A percentile compares a stretch with the other conserved stretches of the same genome.
These are phyloP conservation scores for Purshia tridentata DNA, from an alignment of 306 rosid genomes.

Conservation along the genomic window DNA sequence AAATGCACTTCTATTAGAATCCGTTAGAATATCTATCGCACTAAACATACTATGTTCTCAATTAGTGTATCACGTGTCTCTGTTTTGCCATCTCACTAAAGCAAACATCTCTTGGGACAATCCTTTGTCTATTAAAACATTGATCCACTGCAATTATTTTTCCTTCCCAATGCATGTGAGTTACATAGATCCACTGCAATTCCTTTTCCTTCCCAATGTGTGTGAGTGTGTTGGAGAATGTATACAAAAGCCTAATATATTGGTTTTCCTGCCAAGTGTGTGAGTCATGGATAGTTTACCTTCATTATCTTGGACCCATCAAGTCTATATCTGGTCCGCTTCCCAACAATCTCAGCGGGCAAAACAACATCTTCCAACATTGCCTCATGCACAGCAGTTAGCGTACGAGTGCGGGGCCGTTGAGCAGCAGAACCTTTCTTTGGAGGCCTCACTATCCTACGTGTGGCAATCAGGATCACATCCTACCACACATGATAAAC, in stretches of 20 bases:
- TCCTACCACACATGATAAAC: conserved; percentile 42
- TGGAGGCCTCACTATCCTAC: conserved; percentile 83
- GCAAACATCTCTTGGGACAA: too few relatives aligned
- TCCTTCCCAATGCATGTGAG: too few relatives aligned
- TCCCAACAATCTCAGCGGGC: conserved; percentile 96
- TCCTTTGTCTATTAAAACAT: too few relatives aligned
- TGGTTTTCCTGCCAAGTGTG: neutral
- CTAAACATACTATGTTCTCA: neutral
- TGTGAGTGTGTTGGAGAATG: too few relatives aligned
- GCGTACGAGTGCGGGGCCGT: conserved; percentile 84
- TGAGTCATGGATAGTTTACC: conserved; percentile 32
- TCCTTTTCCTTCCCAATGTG: too few relatives aligned
- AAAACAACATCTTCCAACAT: conserved; percentile 78
- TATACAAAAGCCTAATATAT: neutral
- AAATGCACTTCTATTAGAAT: neutral
- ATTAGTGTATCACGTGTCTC: neutral
- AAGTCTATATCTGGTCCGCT: conserved; percentile 61
- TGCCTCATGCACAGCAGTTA: conserved; percentile 89
- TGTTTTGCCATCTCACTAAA: too few relatives aligned
- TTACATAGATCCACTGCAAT: too few relatives aligned
- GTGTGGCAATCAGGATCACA: conserved; percentile 69
- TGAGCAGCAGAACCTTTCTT: conserved; percentile 85
- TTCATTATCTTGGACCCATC: conserved; percentile 88
- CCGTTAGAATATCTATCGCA: neutral
- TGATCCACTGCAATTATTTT: too few relatives aligned